Percentiles rank a stretch among this genome's conserved stretches.
Conservation (phyloP, 176 grass and related monocot species). For the Oryza meyeriana region DNA sequence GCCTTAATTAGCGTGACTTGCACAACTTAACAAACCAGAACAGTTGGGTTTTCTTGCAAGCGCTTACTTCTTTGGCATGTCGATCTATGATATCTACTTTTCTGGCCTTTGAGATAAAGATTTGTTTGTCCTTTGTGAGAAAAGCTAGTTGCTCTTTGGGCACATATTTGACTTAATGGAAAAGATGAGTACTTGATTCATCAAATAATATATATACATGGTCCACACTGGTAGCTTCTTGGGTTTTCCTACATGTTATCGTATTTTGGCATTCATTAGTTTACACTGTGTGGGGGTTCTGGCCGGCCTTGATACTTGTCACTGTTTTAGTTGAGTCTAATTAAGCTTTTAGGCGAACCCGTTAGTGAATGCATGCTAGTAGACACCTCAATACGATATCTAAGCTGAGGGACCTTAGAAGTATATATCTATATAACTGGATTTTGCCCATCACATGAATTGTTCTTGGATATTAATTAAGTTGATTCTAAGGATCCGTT, state of each 20-base stretch:
- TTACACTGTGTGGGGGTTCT: no score
- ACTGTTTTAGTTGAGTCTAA: no score
- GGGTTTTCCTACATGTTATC: neutral
- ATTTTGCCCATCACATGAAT: no score
- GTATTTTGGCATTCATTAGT: neutral
- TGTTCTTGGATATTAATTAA: no score
- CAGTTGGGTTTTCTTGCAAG: neutral
- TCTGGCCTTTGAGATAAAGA: constrained; percentile 7
- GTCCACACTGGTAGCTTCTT: neutral
- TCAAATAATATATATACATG: neutral
- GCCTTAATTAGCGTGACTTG: constrained; percentile 20
- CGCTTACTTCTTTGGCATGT: neutral
- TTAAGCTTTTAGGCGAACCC: no score
- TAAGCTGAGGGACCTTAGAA: no score
- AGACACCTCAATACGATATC: no score
- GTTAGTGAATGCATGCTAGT: no score
- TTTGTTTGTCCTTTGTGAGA: constrained; percentile 14
- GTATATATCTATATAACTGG: no score
- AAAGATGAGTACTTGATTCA: neutral
- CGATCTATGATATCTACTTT: neutral
- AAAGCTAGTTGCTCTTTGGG: neutral
- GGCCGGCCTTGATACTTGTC: no score
- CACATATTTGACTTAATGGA: neutral
- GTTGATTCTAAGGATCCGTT: no score
- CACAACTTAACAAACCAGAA: constrained; percentile 6